phyloP scores from a whole-genome alignment of 2,329 filamentous ascomycete genomes.

The Fusarium nematophilum region DNA sequence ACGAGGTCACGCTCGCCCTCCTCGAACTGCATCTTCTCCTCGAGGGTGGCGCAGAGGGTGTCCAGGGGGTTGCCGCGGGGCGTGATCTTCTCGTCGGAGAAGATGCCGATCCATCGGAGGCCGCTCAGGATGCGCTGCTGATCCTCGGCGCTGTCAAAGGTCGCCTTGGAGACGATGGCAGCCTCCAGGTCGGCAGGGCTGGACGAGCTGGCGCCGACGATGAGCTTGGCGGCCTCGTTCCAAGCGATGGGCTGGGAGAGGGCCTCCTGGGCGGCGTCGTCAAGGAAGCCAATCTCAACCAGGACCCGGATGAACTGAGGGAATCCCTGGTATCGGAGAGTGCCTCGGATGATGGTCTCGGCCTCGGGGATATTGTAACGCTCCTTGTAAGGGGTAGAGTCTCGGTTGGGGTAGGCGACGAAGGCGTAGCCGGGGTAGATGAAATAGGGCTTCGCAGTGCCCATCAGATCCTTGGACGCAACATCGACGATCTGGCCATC shows the following conservation, averaged over 20 bases:
- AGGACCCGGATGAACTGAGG: conserved; percentile 89
- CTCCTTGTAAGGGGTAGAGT: conserved; percentile 88
- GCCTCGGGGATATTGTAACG: conserved; percentile 93
- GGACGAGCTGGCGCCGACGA: conserved; percentile 76
- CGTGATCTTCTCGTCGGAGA: conserved; percentile 64
- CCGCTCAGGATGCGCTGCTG: conserved; percentile 77
- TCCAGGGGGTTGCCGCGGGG: conserved; percentile 74
- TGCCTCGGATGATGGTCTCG: conserved; percentile 85
- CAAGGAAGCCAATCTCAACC: conserved; percentile 90
- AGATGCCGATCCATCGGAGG: conserved; percentile 68
- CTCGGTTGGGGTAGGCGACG: conserved; percentile 93
- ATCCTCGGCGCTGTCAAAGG: conserved; percentile 61
- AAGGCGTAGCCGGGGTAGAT: conserved; percentile 89
- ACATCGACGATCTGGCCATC: conserved; percentile 80
- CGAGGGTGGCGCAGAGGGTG: conserved; percentile 72
- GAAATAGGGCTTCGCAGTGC: conserved; percentile 85
- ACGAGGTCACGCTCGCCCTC: conserved; percentile 72
- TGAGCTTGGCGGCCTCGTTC: conserved; percentile 85
- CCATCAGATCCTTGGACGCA: conserved; percentile 78
- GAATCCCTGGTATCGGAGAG: conserved; percentile 89
- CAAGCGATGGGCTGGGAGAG: conserved; percentile 78
- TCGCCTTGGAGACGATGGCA: conserved; percentile 78
- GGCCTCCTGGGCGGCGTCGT: conserved; percentile 64
- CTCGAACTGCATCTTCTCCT: conserved; percentile 77
- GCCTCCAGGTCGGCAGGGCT: conserved; percentile 76